These are phyloP conservation scores for Neospermospora avenae DNA, from an alignment of 2,329 filamentous ascomycete genomes.

Conservation along the genomic window DNA sequence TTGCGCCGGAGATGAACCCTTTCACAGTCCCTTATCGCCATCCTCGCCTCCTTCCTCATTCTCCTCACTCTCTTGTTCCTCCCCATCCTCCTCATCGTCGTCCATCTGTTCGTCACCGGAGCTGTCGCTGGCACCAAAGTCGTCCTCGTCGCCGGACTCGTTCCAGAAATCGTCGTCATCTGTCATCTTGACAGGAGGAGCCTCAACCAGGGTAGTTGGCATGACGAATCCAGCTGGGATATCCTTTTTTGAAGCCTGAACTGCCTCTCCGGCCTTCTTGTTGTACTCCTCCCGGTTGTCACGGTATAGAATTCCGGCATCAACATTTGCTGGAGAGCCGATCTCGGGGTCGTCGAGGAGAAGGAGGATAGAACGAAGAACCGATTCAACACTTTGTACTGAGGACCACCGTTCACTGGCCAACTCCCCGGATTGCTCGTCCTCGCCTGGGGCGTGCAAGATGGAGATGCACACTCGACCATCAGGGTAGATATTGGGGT, in stretches of 20 bases:
- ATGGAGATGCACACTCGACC: slow-evolving; percentile 96
- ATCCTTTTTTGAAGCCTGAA: slow-evolving; percentile 71
- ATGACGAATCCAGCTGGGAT: slow-evolving; percentile 78
- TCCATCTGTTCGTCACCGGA: slow-evolving; percentile 57
- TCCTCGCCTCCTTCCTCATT: slow-evolving; percentile 19
- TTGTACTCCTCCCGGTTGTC: slow-evolving; percentile 70
- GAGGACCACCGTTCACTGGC: slow-evolving; percentile 94
- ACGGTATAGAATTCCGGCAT: slow-evolving; percentile 82
- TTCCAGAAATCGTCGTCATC: slow-evolving; percentile 82
- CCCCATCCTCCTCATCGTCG: slow-evolving; percentile 52
- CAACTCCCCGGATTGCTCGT: slow-evolving; percentile 84
- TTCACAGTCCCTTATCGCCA: slow-evolving; percentile 9
- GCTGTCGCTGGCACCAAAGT: slow-evolving; percentile 73
- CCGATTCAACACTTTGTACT: slow-evolving; percentile 89
- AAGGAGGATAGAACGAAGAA: slow-evolving; percentile 86
- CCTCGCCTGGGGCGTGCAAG: slow-evolving; percentile 86
- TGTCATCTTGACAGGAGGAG: slow-evolving; percentile 59
- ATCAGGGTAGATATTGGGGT: slow-evolving; percentile 91
- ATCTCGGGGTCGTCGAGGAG: slow-evolving; percentile 93
- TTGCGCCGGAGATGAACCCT: neutral
- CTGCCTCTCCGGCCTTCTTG: slow-evolving; percentile 62
- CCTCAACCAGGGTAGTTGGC: slow-evolving; percentile 68
- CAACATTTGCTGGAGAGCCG: slow-evolving; percentile 90
- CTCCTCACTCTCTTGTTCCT: slow-evolving; percentile 37
- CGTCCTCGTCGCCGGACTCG: slow-evolving; percentile 71